Conservation (phyloP, 331 rosid genomes). For the Quercus tomentella region DNA sequence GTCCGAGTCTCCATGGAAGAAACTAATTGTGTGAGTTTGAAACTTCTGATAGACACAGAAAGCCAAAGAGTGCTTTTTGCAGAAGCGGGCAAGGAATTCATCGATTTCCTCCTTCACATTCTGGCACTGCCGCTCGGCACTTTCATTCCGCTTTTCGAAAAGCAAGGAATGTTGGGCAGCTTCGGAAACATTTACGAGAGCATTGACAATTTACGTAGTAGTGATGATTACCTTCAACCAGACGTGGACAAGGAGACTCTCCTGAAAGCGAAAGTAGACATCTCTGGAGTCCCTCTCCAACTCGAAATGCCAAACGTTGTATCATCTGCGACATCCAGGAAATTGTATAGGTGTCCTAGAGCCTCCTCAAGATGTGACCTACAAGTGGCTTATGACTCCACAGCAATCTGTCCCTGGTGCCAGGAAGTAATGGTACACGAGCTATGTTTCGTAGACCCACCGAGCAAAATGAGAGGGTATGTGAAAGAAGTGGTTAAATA, state of each 20-base stretch:
- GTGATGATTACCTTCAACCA: conserved; percentile 1
- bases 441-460: no score
- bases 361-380: no score
- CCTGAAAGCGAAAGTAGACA: neutral
- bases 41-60: conserved; percentile 19
- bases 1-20: neutral
- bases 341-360: neutral
- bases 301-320: neutral
- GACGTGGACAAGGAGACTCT: neutral
- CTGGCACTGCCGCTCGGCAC: conserved; percentile 22
- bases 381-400: neutral
- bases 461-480: no score
- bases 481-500: no score
- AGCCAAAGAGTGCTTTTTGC: neutral
- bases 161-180: conserved; percentile 4
- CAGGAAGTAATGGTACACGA: no score
- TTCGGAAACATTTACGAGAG: conserved; percentile 20
- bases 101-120: conserved; percentile 17
- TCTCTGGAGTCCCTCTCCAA: neutral
- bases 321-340: neutral
- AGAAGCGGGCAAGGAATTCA: conserved; percentile 17
- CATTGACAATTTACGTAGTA: neutral
- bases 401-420: no score
- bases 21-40: neutral
- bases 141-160: neutral